Percentiles rank a stretch among this genome's conserved stretches.
Evolutionary conservation across 1,139 yeast genomes (phyloP).

Genomic region (Kodamaea sp.): DNA sequence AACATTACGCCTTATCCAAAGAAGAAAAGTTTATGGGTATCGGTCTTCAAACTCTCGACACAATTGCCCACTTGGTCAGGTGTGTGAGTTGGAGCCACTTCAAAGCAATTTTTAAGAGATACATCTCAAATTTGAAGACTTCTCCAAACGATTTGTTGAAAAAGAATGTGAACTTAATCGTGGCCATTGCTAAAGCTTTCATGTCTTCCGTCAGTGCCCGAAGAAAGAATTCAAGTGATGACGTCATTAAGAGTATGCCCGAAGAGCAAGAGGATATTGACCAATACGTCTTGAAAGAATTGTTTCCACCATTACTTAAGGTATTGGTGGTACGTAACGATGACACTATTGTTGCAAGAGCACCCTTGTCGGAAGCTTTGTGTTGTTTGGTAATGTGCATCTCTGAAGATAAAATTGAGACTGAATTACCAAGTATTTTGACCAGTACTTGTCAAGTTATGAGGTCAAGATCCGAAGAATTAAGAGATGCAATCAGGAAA

Average conservation of each 20-base stretch:
- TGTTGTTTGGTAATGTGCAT: slow-evolving; percentile 70
- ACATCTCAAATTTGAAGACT: slow-evolving; percentile 54
- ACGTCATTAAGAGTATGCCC: slow-evolving; percentile 28
- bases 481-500: slow-evolving; percentile 85
- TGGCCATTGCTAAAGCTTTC: slow-evolving; percentile 61
- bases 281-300: slow-evolving; percentile 53
- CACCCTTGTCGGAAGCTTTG: slow-evolving; percentile 81
- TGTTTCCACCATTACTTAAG: slow-evolving; percentile 64
- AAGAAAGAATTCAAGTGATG: slow-evolving; percentile 14
- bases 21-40: slow-evolving; percentile 70
- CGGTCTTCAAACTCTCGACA: slow-evolving; percentile 68
- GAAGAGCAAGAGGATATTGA: slow-evolving; percentile 49
- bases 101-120: slow-evolving; percentile 72
- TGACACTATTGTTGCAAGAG: slow-evolving; percentile 72
- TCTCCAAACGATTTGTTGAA: slow-evolving; percentile 55
- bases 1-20: slow-evolving; percentile 62
- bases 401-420: slow-evolving; percentile 53
- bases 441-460: slow-evolving; percentile 86
- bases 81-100: slow-evolving; percentile 79
- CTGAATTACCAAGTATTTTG: slow-evolving; percentile 75
- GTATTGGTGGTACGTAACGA: slow-evolving; percentile 67
- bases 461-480: slow-evolving; percentile 82
- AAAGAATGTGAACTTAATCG: slow-evolving; percentile 62
- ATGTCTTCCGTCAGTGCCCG: slow-evolving; percentile 15
- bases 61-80: slow-evolving; percentile 61